phyloP scores from a whole-genome alignment of 2,329 filamentous ascomycete genomes.

The Nemania sp. region DNA sequence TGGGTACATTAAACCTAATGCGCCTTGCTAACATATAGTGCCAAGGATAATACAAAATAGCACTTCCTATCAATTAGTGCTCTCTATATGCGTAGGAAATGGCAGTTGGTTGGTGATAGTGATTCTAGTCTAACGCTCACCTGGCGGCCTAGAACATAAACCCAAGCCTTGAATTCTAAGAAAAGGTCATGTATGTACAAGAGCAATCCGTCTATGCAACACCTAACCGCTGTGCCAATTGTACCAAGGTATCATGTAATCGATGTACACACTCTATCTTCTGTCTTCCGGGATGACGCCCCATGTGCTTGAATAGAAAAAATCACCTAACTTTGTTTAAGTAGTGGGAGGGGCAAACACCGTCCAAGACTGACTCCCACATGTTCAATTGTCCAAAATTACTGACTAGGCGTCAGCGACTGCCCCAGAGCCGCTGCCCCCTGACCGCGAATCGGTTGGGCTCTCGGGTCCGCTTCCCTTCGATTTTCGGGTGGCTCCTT shows the following conservation, averaged over 20 bases:
- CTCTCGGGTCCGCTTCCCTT: constrained; percentile 37
- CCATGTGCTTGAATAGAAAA: not conserved
- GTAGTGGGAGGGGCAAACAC: not conserved
- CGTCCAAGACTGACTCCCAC: not conserved
- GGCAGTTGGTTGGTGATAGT: not conserved
- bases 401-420: not conserved
- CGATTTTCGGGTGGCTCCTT: constrained; percentile 45
- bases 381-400: not conserved
- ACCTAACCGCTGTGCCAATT: constrained; percentile 20
- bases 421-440: not conserved
- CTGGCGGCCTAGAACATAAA: not conserved
- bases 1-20: not conserved
- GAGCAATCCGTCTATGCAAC: constrained; percentile 17
- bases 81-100: not conserved
- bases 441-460: constrained; percentile 32
- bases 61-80: not conserved
- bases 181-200: constrained; percentile 8
- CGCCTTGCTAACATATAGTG: not conserved
- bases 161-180: constrained; percentile 7
- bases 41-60: not conserved
- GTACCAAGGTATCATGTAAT: constrained; percentile 18
- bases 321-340: not conserved
- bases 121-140: constrained; percentile 4
- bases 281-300: constrained; percentile 1
- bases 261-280: constrained; percentile 1